Conservation (phyloP, 495 filamentous ascomycete species). For the Terfezia boudieri region DNA sequence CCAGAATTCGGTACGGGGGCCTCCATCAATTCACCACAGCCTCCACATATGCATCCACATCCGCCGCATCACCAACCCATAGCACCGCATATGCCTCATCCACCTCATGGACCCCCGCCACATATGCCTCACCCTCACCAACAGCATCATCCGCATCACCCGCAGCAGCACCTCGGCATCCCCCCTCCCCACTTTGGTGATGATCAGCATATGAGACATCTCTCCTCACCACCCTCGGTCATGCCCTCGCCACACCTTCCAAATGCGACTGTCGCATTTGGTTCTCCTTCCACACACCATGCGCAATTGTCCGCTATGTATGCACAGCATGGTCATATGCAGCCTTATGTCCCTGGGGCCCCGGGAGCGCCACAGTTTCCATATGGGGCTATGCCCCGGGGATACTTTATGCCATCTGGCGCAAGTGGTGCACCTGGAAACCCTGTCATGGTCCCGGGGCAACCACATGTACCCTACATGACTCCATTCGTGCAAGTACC, state of each 20-base stretch:
- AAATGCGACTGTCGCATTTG: slow-evolving; percentile 32
- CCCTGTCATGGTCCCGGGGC: slow-evolving; percentile 47
- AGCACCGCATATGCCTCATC: slow-evolving; percentile 27
- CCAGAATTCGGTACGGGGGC: slow-evolving; percentile 18
- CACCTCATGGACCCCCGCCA: slow-evolving; percentile 23
- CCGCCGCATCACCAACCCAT: slow-evolving; percentile 40
- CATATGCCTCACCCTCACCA: slow-evolving; percentile 31
- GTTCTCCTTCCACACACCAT: slow-evolving; percentile 34
- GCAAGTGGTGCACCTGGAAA: slow-evolving; percentile 17
- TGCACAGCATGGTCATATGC: slow-evolving; percentile 34
- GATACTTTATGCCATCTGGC: slow-evolving; percentile 29
- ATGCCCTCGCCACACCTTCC: slow-evolving; percentile 43
- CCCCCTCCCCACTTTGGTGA: slow-evolving; percentile 32
- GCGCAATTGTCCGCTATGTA: slow-evolving; percentile 31
- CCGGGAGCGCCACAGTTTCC: slow-evolving; percentile 24
- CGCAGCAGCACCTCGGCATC: slow-evolving; percentile 28
- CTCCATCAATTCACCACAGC: slow-evolving; percentile 32
- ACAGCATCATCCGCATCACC: slow-evolving; percentile 14
- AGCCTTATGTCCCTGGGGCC: slow-evolving; percentile 31
- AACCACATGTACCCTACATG: slow-evolving; percentile 32
- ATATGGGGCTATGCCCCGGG: slow-evolving; percentile 21
- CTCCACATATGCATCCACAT: slow-evolving; percentile 28
- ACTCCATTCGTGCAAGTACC: slow-evolving; percentile 31
- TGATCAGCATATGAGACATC: slow-evolving; percentile 46
- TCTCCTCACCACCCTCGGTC: slow-evolving; percentile 38